Percentiles rank a stretch among this genome's conserved stretches.
These are phyloP conservation scores for Phytophthora meadii DNA, from an alignment of 352 stramenopile genomes.

Conservation along the genomic window DNA sequence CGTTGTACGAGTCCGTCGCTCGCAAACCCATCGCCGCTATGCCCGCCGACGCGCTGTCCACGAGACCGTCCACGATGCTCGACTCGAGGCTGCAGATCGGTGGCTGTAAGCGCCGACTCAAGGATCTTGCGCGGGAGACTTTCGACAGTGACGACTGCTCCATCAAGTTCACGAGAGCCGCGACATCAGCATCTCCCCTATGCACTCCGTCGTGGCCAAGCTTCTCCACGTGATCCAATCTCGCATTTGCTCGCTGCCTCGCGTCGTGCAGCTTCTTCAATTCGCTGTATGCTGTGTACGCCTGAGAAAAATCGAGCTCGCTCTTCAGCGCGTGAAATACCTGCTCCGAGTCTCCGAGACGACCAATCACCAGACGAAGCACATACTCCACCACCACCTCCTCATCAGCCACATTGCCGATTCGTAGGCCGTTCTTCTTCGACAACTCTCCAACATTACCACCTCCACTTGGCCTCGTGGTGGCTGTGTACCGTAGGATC, in stretches of 20 bases:
- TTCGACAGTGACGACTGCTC: constrained; percentile 25
- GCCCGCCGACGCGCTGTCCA: constrained; percentile 13
- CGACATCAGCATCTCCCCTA: constrained; percentile 9
- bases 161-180: constrained; percentile 32
- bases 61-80: constrained; percentile 43
- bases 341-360: constrained; percentile 41
- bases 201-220: constrained; percentile 12
- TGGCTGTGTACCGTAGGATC: constrained; percentile 68
- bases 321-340: constrained; percentile 48
- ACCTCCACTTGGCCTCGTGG: constrained; percentile 36
- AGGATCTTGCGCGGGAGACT: constrained; percentile 7
- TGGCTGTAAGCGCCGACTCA: constrained; percentile 45
- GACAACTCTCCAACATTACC: constrained; percentile 35
- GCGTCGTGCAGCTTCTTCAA: constrained; percentile 41
- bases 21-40: constrained; percentile 48
- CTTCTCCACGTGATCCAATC: constrained; percentile 17
- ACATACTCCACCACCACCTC: constrained; percentile 49
- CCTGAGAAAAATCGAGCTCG: constrained; percentile 39
- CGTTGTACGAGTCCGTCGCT: constrained; percentile 62
- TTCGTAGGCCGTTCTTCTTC: constrained; percentile 26
- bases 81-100: constrained; percentile 64
- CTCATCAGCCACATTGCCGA: constrained; percentile 37
- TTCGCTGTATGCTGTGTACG: constrained; percentile 48
- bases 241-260: constrained; percentile 9
- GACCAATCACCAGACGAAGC: constrained; percentile 41